Conservation (phyloP, 2,329 filamentous ascomycete genomes). For the Magnaporthiopsis incrustans region DNA sequence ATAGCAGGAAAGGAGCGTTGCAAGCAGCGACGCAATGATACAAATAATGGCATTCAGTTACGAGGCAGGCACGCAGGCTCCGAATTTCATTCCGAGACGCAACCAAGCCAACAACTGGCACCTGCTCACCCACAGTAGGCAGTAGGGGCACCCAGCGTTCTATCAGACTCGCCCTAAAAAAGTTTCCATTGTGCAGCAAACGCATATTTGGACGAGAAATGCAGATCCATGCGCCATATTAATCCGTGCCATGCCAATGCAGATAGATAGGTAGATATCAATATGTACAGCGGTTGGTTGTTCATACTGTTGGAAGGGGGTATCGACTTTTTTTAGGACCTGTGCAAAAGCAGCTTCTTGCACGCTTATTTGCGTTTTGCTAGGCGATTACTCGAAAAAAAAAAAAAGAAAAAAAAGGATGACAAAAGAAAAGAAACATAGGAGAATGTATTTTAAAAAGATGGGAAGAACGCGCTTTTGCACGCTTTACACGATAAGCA, state of each 20-base stretch:
- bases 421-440: not conserved
- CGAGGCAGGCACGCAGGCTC: not conserved
- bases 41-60: not conserved
- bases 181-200: not conserved
- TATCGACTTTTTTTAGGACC: not conserved
- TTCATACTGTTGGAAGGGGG: not conserved
- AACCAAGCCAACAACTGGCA: not conserved
- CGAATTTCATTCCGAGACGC: not conserved
- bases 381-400: not conserved
- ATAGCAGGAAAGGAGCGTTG: not conserved
- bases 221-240: not conserved
- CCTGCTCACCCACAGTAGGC: not conserved
- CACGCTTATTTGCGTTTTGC: not conserved
- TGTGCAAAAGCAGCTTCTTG: not conserved
- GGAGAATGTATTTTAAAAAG: not conserved
- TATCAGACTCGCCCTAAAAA: not conserved
- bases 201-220: not conserved
- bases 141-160: not conserved
- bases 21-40: not conserved
- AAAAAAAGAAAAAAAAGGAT: not conserved
- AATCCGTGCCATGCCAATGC: not conserved
- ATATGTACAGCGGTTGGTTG: not conserved
- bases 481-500: constrained; percentile 34
- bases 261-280: not conserved
- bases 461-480: not conserved